These are phyloP conservation scores for Tephrocybe sp. DNA, from an alignment of 768 basidiomycete genomes.

Conservation along the genomic window DNA sequence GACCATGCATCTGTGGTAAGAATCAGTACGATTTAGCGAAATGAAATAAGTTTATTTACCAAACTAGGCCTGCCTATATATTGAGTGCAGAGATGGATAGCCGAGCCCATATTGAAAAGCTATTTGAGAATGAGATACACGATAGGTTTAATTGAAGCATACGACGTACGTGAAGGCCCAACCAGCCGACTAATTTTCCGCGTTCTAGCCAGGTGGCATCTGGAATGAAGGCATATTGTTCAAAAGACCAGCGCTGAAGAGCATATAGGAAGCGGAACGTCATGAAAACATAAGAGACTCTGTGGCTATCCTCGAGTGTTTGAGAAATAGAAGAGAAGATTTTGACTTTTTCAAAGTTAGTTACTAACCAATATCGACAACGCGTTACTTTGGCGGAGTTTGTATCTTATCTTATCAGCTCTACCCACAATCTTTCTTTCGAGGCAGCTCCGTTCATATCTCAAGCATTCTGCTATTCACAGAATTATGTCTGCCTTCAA, in stretches of 20 bases:
- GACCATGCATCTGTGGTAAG: constrained; percentile 55
- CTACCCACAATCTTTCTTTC: not conserved
- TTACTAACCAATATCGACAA: too few species aligned
- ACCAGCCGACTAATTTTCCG: constrained; percentile 15
- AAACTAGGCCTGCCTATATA: constrained; percentile 55
- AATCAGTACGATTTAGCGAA: constrained; percentile 5
- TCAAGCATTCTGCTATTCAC: not conserved
- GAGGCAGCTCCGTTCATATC: not conserved
- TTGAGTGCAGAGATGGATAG: constrained; percentile 60
- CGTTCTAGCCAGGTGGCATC: constrained; percentile 15
- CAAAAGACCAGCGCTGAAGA: constrained; percentile 1
- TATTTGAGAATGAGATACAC: constrained; percentile 21
- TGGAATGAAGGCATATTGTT: constrained; percentile 9
- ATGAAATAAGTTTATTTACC: constrained; percentile 31
- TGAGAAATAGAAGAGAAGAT: too few species aligned
- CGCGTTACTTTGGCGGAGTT: not conserved
- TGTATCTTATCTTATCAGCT: not conserved
- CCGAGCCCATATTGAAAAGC: constrained; percentile 54
- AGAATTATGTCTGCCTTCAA: constrained; percentile 77
- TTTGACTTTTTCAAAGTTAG: too few species aligned
- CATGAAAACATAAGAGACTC: constrained; percentile 13
- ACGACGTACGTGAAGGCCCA: constrained; percentile 18
- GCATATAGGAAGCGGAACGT: not conserved
- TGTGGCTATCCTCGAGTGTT: too few species aligned
- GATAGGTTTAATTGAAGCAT: not conserved